Evolutionary conservation across 2,329 filamentous ascomycete species (phyloP).

Genomic region (Penicillium sp.): DNA sequence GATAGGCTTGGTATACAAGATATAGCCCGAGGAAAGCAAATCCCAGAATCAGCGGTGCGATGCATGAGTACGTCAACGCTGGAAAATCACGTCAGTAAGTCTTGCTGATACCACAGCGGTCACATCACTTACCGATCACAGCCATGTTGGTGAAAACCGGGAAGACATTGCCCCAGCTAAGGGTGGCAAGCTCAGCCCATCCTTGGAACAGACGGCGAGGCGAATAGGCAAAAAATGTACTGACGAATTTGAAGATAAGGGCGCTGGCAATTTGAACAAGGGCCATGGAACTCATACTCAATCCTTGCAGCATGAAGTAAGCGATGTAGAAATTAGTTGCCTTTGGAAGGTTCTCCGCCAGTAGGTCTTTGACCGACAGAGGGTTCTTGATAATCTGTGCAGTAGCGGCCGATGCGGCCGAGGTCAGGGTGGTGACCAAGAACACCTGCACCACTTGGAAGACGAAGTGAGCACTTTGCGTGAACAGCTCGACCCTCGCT

Average conservation of each 20-base stretch:
- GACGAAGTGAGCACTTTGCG: slow-evolving; percentile 81
- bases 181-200: slow-evolving; percentile 68
- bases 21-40: slow-evolving; percentile 76
- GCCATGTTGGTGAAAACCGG: slow-evolving; percentile 76
- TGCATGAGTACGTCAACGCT: slow-evolving; percentile 82
- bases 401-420: slow-evolving; percentile 70
- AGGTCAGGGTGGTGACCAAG: slow-evolving; percentile 76
- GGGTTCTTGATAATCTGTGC: slow-evolving; percentile 64
- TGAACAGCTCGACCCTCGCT: slow-evolving; percentile 78
- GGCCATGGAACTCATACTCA: slow-evolving; percentile 69
- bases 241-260: slow-evolving; percentile 66
- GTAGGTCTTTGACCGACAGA: slow-evolving; percentile 57
- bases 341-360: slow-evolving; percentile 73
- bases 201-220: slow-evolving; percentile 73
- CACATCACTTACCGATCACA: slow-evolving; percentile 63
- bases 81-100: slow-evolving; percentile 8
- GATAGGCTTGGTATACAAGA: slow-evolving; percentile 80
- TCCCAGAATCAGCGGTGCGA: slow-evolving; percentile 76
- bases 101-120: background rate
- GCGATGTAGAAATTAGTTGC: slow-evolving; percentile 93
- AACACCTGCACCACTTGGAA: slow-evolving; percentile 79
- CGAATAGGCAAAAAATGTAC: slow-evolving; percentile 64
- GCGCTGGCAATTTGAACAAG: slow-evolving; percentile 71
- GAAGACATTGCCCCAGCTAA: slow-evolving; percentile 80
- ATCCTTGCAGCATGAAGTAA: slow-evolving; percentile 88